Conservation (phyloP, 192 early-diverging fungal genomes). For the Gaertneriomyces sp. region DNA sequence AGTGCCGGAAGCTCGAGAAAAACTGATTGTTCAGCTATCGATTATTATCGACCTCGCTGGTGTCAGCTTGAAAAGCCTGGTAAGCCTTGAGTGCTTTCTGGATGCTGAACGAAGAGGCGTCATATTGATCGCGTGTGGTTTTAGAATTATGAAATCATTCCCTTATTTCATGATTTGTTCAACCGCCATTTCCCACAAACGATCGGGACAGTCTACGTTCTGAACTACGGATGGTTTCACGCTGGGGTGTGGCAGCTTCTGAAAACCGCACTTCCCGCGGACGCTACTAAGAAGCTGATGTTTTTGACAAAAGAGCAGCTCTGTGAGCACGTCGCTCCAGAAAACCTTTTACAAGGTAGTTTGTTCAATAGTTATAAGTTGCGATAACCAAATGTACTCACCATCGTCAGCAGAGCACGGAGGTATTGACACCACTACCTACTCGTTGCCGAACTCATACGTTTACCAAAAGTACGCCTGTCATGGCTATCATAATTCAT, state of each 20-base stretch:
- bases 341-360: slow-evolving; percentile 17
- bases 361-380: slow-evolving; percentile 4
- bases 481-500: slow-evolving; percentile 18
- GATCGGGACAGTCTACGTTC: slow-evolving; percentile 45
- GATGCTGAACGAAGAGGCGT: background rate
- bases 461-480: slow-evolving; percentile 21
- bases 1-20: slow-evolving; percentile 3
- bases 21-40: slow-evolving; percentile 28
- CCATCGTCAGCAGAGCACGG: background rate
- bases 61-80: slow-evolving; percentile 38
- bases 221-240: slow-evolving; percentile 60
- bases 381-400: too few species aligned
- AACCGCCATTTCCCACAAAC: slow-evolving; percentile 42
- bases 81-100: too few species aligned
- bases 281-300: slow-evolving; percentile 37
- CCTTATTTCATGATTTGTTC: slow-evolving; percentile 44
- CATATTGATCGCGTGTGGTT: background rate
- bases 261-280: slow-evolving; percentile 37
- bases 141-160: slow-evolving; percentile 42
- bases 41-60: slow-evolving; percentile 48
- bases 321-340: slow-evolving; percentile 24
- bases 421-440: slow-evolving; percentile 12
- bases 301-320: slow-evolving; percentile 42
- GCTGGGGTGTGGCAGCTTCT: slow-evolving; percentile 50
- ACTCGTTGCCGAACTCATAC: slow-evolving; percentile 9